Percentiles rank a stretch among this genome's conserved stretches.
Evolutionary conservation across 2,329 filamentous ascomycete species (phyloP).

Genomic region (Ceratocystiopsis brevicomis): DNA sequence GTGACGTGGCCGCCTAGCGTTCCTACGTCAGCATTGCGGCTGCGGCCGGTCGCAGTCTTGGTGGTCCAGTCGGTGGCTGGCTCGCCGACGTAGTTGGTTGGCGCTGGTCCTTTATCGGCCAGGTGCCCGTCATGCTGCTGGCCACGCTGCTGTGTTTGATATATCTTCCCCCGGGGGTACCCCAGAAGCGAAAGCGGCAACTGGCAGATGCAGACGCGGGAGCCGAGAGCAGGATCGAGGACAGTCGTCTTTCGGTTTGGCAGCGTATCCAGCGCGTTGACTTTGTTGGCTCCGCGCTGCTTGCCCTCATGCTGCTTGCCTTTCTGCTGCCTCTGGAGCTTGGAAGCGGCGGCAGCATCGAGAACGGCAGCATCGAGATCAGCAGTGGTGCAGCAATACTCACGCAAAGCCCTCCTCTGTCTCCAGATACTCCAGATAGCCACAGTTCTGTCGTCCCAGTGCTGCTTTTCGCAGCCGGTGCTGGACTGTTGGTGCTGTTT

Average conservation of each 20-base stretch:
- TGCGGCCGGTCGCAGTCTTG: constrained; percentile 30
- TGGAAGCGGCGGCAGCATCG: constrained; percentile 15
- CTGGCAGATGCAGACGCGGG: too few species aligned
- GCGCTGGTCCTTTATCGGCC: constrained; percentile 44
- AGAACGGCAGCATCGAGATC: too few species aligned
- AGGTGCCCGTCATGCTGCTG: constrained; percentile 33
- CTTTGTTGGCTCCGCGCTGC: constrained; percentile 33
- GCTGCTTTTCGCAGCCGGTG: constrained; percentile 14
- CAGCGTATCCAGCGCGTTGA: constrained; percentile 33
- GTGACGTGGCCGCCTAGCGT: constrained; percentile 34
- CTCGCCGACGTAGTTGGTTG: constrained; percentile 44
- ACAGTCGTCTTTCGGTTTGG: constrained; percentile 7
- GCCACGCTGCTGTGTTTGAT: constrained; percentile 23
- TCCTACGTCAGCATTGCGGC: constrained; percentile 33
- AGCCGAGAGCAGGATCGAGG: not conserved
- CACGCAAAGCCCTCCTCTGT: too few species aligned
- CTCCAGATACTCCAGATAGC: too few species aligned
- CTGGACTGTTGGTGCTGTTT: constrained; percentile 16
- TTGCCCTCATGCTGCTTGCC: constrained; percentile 18
- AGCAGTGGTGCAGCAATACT: too few species aligned
- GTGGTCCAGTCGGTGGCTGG: constrained; percentile 38
- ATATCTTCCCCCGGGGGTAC: constrained; percentile 17
- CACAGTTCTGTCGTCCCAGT: constrained; percentile 13
- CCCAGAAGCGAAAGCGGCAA: not conserved
- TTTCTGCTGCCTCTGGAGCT: constrained; percentile 22